Evolutionary conservation across 1,139 yeast genomes (phyloP), one percentile per base, ranked within the genome.

Genomic region (Magnusiomyces clavatus): DNA sequence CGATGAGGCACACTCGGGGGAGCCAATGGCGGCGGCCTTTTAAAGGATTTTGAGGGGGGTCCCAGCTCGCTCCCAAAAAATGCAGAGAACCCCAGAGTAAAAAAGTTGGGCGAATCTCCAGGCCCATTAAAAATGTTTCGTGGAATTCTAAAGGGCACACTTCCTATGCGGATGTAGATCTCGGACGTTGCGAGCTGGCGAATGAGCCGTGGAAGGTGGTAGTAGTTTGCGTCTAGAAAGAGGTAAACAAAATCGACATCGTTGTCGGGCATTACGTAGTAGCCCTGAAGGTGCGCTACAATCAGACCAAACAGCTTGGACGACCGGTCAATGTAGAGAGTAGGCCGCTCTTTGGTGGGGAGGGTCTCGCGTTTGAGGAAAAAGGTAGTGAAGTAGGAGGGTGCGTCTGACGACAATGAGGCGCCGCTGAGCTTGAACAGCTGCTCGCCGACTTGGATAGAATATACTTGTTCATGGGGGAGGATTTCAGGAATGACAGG

Each of bases 51-150:
- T n/a, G 47, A 36, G 4, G 50, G 41, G 13, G 48, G 48, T n/a
- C 47, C 50, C 11, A 85, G 65, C 66, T 78, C 75, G 56, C 81
- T 82, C 12, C 69, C 67, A 55, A 80, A 72, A 40, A 79, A 62
- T 6, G 79, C 67, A 48, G 78, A 77, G 58, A 75, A 75, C 6
- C 83, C 77, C 20, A 87, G 70, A 13, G 86, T 77, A 67, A 89
- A 86, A 65, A 76, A 87, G 66, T 89, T 89, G 6, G 94, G 95
- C 47, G 69, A 64, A 64, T 89, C 87, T 0, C 96, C 96, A 2
- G 78, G 74, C 6, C 72, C 64, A 3, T 66, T 61, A 49, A 88
- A 70, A 17, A 87, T 58, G 19, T 69, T 71, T 55, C 76, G 75
- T 0, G 89, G 77, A 1, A 89, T 70, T 56, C 76, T 77, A 65